Conservation (phyloP, 768 basidiomycete genomes). For the Tulasnella sp. region DNA sequence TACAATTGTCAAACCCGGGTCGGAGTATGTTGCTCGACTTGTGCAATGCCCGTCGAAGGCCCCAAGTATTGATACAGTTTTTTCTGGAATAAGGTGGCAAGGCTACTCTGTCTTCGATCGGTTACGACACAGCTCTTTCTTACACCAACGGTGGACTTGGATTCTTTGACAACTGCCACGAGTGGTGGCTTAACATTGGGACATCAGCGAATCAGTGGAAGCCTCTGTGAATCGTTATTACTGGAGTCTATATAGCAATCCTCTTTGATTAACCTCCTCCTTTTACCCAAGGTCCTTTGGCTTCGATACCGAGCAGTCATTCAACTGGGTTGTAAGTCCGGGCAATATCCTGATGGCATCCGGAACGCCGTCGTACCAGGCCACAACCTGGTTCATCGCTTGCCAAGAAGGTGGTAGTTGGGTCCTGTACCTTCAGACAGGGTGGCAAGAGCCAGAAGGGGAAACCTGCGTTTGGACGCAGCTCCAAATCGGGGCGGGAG, state of each 20-base stretch:
- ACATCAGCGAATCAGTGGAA: not conserved
- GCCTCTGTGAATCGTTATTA: conserved; percentile 1
- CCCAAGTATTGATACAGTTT: not conserved
- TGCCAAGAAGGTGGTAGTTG: conserved; percentile 19
- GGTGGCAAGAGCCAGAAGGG: not conserved
- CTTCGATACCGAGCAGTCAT: not conserved
- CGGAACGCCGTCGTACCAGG: not conserved
- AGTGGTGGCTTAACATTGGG: conserved; percentile 27
- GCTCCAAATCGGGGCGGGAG: not conserved
- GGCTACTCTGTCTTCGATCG: not conserved
- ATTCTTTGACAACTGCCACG: conserved; percentile 16
- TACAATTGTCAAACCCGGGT: not conserved
- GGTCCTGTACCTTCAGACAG: conserved; percentile 11
- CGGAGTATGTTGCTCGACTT: not conserved
- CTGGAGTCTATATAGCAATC: too few relatives aligned
- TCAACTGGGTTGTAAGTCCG: conserved; percentile 1
- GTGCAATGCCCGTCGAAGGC: too few relatives aligned
- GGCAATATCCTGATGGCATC: conserved; percentile 2
- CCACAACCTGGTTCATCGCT: conserved; percentile 21
- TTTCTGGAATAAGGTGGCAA: not conserved
- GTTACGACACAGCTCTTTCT: not conserved
- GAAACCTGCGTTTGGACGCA: not conserved
- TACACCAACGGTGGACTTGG: not conserved
- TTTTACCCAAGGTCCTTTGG: not conserved
- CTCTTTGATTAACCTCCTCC: too few relatives aligned